A percentile compares a stretch with the other conserved stretches of the same genome.
Conservation (phyloP, 768 basidiomycete genomes). For the Steccherinum ochraceum region DNA sequence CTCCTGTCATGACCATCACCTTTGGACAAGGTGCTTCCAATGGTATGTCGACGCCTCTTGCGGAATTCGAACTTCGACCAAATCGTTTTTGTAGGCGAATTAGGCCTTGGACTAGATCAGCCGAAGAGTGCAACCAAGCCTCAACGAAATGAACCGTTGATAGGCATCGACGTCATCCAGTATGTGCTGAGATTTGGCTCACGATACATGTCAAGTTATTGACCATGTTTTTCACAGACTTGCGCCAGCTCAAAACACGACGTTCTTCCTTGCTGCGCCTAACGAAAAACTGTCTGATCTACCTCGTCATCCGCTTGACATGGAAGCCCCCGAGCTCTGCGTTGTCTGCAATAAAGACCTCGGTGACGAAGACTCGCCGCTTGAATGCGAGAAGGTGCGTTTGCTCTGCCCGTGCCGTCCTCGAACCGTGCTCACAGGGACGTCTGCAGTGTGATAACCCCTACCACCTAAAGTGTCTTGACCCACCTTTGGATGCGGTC, state of each 20-base stretch:
- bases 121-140: conserved; percentile 88
- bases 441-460: conserved; percentile 82
- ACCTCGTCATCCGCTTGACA: conserved; percentile 71
- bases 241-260: conserved; percentile 82
- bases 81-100: conserved; percentile 45
- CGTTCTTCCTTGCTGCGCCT: conserved; percentile 74
- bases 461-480: conserved; percentile 78
- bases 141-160: conserved; percentile 58
- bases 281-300: conserved; percentile 71
- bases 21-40: conserved; percentile 88
- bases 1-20: conserved; percentile 72
- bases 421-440: background rate
- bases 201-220: background rate
- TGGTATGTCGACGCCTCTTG: conserved; percentile 35
- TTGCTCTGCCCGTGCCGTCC: background rate
- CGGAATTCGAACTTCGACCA: background rate
- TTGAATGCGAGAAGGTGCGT: conserved; percentile 88
- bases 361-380: conserved; percentile 63
- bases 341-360: conserved; percentile 64
- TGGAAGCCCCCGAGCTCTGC: conserved; percentile 63
- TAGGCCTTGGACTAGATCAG: conserved; percentile 74
- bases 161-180: conserved; percentile 77
- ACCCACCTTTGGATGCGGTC: conserved; percentile 66
- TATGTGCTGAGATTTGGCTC: conserved; percentile 26
- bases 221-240: conserved; percentile 51